Evolutionary conservation across 805 yeast genomes (phyloP).

Genomic region (Yamadazyma olivae): DNA sequence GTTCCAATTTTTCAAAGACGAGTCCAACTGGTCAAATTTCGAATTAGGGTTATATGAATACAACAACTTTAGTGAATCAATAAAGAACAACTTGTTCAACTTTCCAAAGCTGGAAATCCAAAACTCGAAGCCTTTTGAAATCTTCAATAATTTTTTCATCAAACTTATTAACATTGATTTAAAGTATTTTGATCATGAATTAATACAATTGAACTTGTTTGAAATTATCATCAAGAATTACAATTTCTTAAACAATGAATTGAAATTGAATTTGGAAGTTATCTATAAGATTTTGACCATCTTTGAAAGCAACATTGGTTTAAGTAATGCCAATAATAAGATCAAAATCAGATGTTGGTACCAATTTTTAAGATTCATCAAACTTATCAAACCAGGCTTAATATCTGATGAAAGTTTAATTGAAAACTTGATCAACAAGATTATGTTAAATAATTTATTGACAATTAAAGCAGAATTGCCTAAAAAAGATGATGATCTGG

Average conservation of each 20-base stretch:
- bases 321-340: slow-evolving; percentile 68
- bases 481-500: slow-evolving; percentile 55
- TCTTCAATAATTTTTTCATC: slow-evolving; percentile 61
- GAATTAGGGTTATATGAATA: slow-evolving; percentile 88
- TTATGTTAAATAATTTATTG: slow-evolving; percentile 53
- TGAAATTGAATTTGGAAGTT: slow-evolving; percentile 22
- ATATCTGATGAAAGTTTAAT: slow-evolving; percentile 43
- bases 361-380: slow-evolving; percentile 77
- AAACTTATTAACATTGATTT: slow-evolving; percentile 48
- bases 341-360: slow-evolving; percentile 91
- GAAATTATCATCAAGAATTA: slow-evolving; percentile 83
- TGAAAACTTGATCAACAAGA: slow-evolving; percentile 55
- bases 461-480: slow-evolving; percentile 58
- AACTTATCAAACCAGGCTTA: slow-evolving; percentile 59
- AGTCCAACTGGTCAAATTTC: slow-evolving; percentile 67
- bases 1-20: neutral
- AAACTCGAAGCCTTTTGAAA: slow-evolving; percentile 56
- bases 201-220: slow-evolving; percentile 76
- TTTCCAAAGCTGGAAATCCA: slow-evolving; percentile 63
- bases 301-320: slow-evolving; percentile 77
- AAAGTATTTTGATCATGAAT: slow-evolving; percentile 63
- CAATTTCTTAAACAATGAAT: slow-evolving; percentile 47
- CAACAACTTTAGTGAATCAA: slow-evolving; percentile 71
- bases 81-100: slow-evolving; percentile 74
- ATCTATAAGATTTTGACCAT: slow-evolving; percentile 66